Evolutionary conservation across 345 rosid genomes (phyloP), one percentile per base, ranked within the genome.

Genomic region (Citrus australasica): DNA sequence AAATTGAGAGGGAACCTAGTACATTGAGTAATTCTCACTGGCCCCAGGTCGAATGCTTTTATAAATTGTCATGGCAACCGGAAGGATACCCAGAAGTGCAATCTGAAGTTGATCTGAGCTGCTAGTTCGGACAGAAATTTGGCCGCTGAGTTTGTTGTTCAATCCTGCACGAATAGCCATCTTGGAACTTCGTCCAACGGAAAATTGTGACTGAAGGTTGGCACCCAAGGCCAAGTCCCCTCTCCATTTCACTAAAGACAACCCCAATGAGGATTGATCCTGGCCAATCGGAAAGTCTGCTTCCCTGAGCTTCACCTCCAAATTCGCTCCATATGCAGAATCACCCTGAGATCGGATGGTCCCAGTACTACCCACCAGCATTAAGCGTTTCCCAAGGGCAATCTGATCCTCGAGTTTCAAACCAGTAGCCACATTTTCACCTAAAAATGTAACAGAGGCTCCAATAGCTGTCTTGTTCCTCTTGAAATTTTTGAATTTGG

Each of bases 71-170:
- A 85, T 84, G 28, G 74, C 91, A 70, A 95, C 83, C 2, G 98
- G 98, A 81, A 93, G 86, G 84, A 95, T 80, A 64, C 87, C 90
- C 22, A 89, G 76, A 33, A 92, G 94, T 62, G 98, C 98, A 61
- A 92, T 82, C 92, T 95, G 99, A 83, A 95, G 90, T 84, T 95
- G 98, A 61, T 95, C 99, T 0, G 99, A 89, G 88, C 92, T 92
- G 86, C 93, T 93, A 56, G 97, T 92, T 75, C 94, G 82, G 58
- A 95, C 86, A 3, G 89, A 82, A 74, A 95, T 81, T 81, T 95
- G 98, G 40, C 98, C 98, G 0, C 97, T 93, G 83, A 87, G 87
- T 89, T 95, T 93, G 87, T 93, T 93, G 93, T 95, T 95, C 79
- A 95, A 82, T 71, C 99, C 98, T 11, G 96, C 99, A 71, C 98